phyloP scores from a whole-genome alignment of 352 stramenopile genomes.

The Pythium dissotocum region DNA sequence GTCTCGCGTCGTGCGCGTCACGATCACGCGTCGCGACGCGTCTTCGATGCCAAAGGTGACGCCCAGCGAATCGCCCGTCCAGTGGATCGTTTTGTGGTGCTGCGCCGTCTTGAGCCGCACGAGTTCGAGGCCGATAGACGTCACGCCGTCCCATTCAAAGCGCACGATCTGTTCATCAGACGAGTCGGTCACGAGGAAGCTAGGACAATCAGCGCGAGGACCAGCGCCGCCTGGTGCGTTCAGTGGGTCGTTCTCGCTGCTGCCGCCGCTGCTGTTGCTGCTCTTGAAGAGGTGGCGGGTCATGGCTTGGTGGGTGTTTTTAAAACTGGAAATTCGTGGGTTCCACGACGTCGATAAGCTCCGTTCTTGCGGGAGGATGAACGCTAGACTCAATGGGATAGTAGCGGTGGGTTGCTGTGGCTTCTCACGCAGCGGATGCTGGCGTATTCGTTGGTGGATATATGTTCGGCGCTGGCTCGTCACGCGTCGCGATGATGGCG shows the following conservation, averaged over 20 bases:
- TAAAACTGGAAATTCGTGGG: background rate
- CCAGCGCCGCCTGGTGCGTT: slow-evolving; percentile 11
- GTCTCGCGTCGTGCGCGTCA: slow-evolving; percentile 54
- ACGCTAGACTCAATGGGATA: background rate
- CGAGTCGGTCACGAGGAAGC: slow-evolving; percentile 28
- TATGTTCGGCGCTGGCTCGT: background rate
- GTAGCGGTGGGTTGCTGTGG: background rate
- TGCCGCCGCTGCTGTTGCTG: background rate
- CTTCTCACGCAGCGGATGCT: background rate
- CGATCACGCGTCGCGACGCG: slow-evolving; percentile 61
- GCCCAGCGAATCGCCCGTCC: slow-evolving; percentile 49
- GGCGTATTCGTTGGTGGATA: background rate
- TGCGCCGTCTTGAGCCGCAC: slow-evolving; percentile 41
- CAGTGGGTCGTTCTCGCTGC: slow-evolving; percentile 20
- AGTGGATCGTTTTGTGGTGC: slow-evolving; percentile 35
- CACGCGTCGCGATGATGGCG: background rate
- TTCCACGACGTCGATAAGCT: background rate
- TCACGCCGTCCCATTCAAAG: slow-evolving; percentile 54
- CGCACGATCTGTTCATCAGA: slow-evolving; percentile 57
- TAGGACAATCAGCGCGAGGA: slow-evolving; percentile 21
- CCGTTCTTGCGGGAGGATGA: background rate
- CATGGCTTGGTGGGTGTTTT: slow-evolving; percentile 1
- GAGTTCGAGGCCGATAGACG: slow-evolving; percentile 55
- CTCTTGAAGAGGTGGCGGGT: slow-evolving; percentile 13
- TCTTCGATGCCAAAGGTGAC: slow-evolving; percentile 79